Percentiles rank a stretch among this genome's conserved stretches.
These are phyloP conservation scores for Phytopythium litorale DNA, from an alignment of 352 stramenopile species.

Conservation along the genomic window DNA sequence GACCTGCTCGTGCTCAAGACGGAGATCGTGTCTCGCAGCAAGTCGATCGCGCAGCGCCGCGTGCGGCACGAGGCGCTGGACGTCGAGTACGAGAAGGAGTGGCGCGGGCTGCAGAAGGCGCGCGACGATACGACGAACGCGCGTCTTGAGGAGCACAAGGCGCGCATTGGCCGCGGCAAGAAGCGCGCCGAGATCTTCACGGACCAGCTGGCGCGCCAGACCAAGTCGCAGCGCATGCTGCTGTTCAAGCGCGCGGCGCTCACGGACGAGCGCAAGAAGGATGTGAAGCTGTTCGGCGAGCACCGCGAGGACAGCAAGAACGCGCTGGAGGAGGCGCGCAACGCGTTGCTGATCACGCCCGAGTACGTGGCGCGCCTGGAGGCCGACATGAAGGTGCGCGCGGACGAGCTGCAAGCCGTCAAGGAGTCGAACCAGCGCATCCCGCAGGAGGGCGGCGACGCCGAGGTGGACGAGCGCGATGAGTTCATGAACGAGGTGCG, in stretches of 20 bases:
- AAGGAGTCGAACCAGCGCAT: constrained; percentile 86
- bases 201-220: constrained; percentile 75
- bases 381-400: constrained; percentile 83
- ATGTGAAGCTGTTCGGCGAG: constrained; percentile 78
- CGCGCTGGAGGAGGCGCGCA: constrained; percentile 65
- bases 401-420: constrained; percentile 66
- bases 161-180: constrained; percentile 69
- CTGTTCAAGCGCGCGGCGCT: constrained; percentile 84
- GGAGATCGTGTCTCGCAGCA: constrained; percentile 67
- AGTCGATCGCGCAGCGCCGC: constrained; percentile 71
- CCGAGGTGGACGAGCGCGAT: constrained; percentile 74
- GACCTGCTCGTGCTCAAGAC: constrained; percentile 76
- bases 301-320: constrained; percentile 84
- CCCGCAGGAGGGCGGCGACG: constrained; percentile 65
- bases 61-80: constrained; percentile 70
- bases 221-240: constrained; percentile 82
- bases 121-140: constrained; percentile 59
- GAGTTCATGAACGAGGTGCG: constrained; percentile 89
- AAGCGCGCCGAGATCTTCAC: constrained; percentile 83
- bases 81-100: constrained; percentile 83
- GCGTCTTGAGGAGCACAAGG: constrained; percentile 63
- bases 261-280: constrained; percentile 79
- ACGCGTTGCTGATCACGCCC: constrained; percentile 68
- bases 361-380: constrained; percentile 84
- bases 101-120: constrained; percentile 64